Evolutionary conservation across 2,329 filamentous ascomycete species (phyloP).

Genomic region (Scytalidium lignicola): DNA sequence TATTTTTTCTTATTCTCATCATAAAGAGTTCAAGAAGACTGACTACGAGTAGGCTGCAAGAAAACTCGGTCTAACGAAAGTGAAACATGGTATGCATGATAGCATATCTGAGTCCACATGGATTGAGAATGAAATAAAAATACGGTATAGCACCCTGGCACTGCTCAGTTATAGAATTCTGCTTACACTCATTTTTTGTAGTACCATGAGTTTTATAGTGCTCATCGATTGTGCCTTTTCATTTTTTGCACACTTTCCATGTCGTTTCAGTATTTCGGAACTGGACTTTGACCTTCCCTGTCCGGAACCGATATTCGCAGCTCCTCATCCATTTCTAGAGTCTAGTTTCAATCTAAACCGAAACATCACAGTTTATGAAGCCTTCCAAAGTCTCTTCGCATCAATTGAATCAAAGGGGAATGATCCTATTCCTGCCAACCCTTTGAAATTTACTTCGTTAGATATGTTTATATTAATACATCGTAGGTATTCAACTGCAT

Average conservation of each 20-base stretch:
- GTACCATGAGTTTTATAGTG: constrained; percentile 34
- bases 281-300: constrained; percentile 39
- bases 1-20: neutral
- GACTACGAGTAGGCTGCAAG: constrained; percentile 35
- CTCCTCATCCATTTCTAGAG: constrained; percentile 36
- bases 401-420: constrained; percentile 2
- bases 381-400: constrained; percentile 34
- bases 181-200: constrained; percentile 11
- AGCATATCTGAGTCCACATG: constrained; percentile 32
- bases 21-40: too few relatives aligned
- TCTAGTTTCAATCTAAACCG: constrained; percentile 32
- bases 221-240: constrained; percentile 38
- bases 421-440: constrained; percentile 3
- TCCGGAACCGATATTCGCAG: constrained; percentile 33
- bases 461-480: constrained; percentile 22
- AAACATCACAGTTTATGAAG: constrained; percentile 30
- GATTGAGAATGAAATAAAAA: constrained; percentile 38
- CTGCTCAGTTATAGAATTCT: neutral
- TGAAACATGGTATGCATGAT: constrained; percentile 33
- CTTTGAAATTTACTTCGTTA: constrained; percentile 12
- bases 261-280: constrained; percentile 33
- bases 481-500: constrained; percentile 7
- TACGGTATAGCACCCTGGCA: constrained; percentile 28
- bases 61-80: constrained; percentile 31
- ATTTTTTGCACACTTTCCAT: constrained; percentile 40